Evolutionary conservation across 495 filamentous ascomycete genomes (phyloP).

Genomic region (Lophiostoma macrostomum): DNA sequence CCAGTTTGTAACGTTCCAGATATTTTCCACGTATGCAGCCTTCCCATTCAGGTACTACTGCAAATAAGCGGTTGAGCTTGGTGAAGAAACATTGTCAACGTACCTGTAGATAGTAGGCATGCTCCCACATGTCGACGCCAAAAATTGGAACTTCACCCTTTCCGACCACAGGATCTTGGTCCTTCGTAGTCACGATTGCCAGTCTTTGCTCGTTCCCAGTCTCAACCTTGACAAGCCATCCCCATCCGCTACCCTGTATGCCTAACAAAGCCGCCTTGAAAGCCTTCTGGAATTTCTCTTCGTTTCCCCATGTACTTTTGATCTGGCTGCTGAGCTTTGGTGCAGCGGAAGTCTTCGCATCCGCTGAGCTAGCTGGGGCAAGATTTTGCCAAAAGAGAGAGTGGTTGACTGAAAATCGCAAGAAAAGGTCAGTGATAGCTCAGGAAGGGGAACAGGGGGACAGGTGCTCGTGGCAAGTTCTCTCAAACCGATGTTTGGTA

Average conservation of each 20-base stretch:
- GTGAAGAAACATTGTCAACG: not conserved
- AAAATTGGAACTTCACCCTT: slow-evolving; percentile 39
- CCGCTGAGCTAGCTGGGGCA: slow-evolving; percentile 27
- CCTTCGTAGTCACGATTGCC: slow-evolving; percentile 41
- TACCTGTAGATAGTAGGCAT: slow-evolving; percentile 44
- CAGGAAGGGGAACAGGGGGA: too few species aligned
- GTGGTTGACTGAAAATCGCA: too few species aligned
- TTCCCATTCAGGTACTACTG: slow-evolving; percentile 41
- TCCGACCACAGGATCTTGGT: slow-evolving; percentile 41
- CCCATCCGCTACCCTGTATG: slow-evolving; percentile 45
- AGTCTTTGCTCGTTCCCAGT: slow-evolving; percentile 28
- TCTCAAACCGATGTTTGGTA: too few species aligned
- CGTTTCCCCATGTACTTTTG: slow-evolving; percentile 34
- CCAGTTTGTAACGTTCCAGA: slow-evolving; percentile 42
- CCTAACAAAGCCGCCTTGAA: slow-evolving; percentile 39
- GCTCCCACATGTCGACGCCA: slow-evolving; percentile 46
- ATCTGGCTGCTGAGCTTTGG: slow-evolving; percentile 38
- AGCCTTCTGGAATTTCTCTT: slow-evolving; percentile 37
- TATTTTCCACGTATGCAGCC: slow-evolving; percentile 40
- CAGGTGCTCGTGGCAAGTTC: too few species aligned
- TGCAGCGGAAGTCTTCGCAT: slow-evolving; percentile 30
- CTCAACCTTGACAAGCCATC: slow-evolving; percentile 40
- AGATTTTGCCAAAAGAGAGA: slow-evolving; percentile 46
- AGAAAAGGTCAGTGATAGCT: too few species aligned
- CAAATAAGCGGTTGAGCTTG: not conserved